phyloP scores from a whole-genome alignment of 1,139 yeast species.

The Hansenula anomala region DNA sequence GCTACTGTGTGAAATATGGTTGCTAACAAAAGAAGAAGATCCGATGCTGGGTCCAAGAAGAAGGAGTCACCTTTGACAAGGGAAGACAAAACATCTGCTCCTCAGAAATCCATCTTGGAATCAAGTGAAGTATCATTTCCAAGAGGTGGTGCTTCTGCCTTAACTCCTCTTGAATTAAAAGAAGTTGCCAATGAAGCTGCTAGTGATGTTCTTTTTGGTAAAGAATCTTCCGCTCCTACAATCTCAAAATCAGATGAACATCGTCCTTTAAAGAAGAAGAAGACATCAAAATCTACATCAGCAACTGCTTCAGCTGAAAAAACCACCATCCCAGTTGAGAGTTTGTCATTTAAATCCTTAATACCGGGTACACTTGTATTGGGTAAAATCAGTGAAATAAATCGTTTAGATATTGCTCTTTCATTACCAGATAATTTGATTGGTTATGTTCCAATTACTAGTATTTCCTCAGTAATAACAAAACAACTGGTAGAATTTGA shows the following conservation, averaged over 20 bases:
- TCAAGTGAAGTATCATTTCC: constrained; percentile 74
- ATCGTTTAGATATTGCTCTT: constrained; percentile 58
- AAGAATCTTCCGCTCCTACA: constrained; percentile 23
- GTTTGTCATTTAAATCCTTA: constrained; percentile 54
- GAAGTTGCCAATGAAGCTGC: constrained; percentile 93
- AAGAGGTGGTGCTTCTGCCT: constrained; percentile 87
- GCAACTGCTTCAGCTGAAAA: constrained; percentile 23
- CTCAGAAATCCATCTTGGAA: constrained; percentile 27
- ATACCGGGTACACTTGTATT: constrained; percentile 68
- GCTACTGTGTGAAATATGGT: constrained; percentile 14
- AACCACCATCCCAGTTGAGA: constrained; percentile 40
- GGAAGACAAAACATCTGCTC: constrained; percentile 31
- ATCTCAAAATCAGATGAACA: constrained; percentile 22
- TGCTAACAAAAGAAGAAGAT: constrained; percentile 30
- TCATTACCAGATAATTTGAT: constrained; percentile 79
- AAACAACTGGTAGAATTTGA: constrained; percentile 50
- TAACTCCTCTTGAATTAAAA: constrained; percentile 86
- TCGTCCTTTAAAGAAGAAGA: constrained; percentile 35
- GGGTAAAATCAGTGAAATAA: constrained; percentile 67
- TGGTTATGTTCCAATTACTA: constrained; percentile 77
- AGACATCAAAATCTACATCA: constrained; percentile 17
- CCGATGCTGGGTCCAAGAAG: constrained; percentile 21
- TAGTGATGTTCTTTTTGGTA: constrained; percentile 72
- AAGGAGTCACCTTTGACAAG: constrained; percentile 32
- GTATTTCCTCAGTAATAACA: constrained; percentile 63